Evolutionary conservation across 2,329 filamentous ascomycete genomes (phyloP), one percentile per base, ranked within the genome.

Genomic region (Fusarium xyrophilum): DNA sequence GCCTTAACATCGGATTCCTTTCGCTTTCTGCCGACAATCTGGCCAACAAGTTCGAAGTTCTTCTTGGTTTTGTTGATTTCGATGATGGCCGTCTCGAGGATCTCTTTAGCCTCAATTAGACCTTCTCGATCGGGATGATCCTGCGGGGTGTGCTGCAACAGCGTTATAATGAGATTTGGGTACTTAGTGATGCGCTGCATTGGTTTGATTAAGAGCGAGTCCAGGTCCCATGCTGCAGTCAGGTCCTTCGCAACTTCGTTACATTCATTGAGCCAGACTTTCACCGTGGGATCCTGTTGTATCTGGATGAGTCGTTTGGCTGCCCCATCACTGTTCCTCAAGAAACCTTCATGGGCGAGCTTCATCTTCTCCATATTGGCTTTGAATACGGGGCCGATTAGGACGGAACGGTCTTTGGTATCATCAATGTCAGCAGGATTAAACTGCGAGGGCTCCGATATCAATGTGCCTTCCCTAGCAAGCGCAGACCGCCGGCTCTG

Each of bases 41-140:
- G 91, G 7, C 93, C 93, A 27, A 98, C 92, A 47, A 97, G 87
- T 78, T 97, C 93, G 62, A 95, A 93, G 55, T 96, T 94, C 81
- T 95, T 96, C 82, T 97, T 98, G 56, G 93, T 90, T 76, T 96
- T 93, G 80, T 99, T 97, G 78, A 98, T 98, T 65, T 95, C 91
- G 55, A 91, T 87, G 25, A 92, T 88, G 13, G 94, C 91, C 38
- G 85, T 86, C 68, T 91, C 88, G 15, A 90, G 76, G 7, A 80
- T 78, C 3, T 80, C 80, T 66, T 85, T 85, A 35, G 87, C 85
- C 7, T 77, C 75, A 52, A 83, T 66, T 35, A 99, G 85, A 12
- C 86, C 82, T 28, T 84, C 82, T 63, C 90, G 87, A 78, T 99
- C 96, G 0, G 95, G 94, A 75, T 99, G 96, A 67, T 93, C 90